phyloP scores from a whole-genome alignment of 2,329 filamentous ascomycete species.

The Botrytis elliptica region DNA sequence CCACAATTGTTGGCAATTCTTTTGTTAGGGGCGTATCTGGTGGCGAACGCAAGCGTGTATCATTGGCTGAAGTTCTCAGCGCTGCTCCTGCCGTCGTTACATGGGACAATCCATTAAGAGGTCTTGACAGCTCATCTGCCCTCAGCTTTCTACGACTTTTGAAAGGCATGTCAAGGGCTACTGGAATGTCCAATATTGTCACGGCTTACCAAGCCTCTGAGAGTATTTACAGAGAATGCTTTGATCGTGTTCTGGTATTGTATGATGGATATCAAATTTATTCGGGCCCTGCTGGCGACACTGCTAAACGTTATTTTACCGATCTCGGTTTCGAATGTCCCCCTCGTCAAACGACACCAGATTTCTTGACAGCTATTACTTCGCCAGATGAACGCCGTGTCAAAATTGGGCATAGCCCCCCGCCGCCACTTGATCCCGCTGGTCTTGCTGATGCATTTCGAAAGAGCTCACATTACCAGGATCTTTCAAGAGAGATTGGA shows the following conservation, averaged over 20 bases:
- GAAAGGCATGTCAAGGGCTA: slow-evolving; percentile 54
- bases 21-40: slow-evolving; percentile 63
- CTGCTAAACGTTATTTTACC: background rate
- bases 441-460: background rate
- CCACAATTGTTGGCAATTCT: slow-evolving; percentile 56
- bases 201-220: background rate
- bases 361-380: background rate
- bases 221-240: background rate
- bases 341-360: background rate
- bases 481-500: background rate
- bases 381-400: background rate
- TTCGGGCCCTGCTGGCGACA: background rate
- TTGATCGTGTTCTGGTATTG: background rate
- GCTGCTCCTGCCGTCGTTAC: slow-evolving; percentile 49
- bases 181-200: background rate
- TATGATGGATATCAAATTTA: background rate
- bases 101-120: slow-evolving; percentile 67
- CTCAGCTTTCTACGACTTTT: slow-evolving; percentile 60
- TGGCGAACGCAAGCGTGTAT: slow-evolving; percentile 60
- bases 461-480: background rate
- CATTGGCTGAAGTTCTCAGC: slow-evolving; percentile 50
- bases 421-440: background rate
- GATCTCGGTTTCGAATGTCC: background rate
- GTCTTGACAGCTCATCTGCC: slow-evolving; percentile 67
- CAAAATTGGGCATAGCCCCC: background rate